Evolutionary conservation across 2,329 filamentous ascomycete genomes (phyloP).

Genomic region (Fusarium sp.): DNA sequence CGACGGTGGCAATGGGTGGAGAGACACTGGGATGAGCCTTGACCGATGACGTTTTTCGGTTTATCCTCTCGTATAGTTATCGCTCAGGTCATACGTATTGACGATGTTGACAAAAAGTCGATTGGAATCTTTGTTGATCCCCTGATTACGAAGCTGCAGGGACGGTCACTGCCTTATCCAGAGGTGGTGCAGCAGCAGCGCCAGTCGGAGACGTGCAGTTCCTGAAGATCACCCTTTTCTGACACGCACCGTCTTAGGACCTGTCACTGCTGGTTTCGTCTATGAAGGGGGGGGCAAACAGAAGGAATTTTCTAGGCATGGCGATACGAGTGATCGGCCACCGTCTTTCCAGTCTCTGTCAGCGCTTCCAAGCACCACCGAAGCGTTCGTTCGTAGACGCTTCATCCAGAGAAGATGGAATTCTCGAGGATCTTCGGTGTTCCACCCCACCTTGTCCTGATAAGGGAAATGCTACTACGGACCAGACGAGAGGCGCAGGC

Average conservation of each 20-base stretch:
- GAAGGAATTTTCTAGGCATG: slow-evolving; percentile 13
- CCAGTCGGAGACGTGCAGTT: slow-evolving; percentile 30
- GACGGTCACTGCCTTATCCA: slow-evolving; percentile 29
- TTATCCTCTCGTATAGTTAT: slow-evolving; percentile 1
- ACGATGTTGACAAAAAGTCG: neutral
- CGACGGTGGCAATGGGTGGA: slow-evolving; percentile 20
- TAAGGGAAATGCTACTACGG: slow-evolving; percentile 27
- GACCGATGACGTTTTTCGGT: slow-evolving; percentile 27
- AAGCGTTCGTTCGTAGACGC: slow-evolving; percentile 1
- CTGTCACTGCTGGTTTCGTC: slow-evolving; percentile 21
- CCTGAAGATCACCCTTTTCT: slow-evolving; percentile 33
- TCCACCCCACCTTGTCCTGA: slow-evolving; percentile 4
- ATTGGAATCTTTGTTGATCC: neutral
- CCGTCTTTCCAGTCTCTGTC: neutral
- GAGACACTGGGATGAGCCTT: slow-evolving; percentile 10
- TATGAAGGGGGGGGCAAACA: neutral
- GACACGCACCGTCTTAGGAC: slow-evolving; percentile 32
- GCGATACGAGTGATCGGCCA: slow-evolving; percentile 17
- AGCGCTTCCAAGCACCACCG: neutral
- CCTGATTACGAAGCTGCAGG: slow-evolving; percentile 29
- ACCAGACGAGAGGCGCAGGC: slow-evolving; percentile 35
- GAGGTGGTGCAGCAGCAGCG: slow-evolving; percentile 1
- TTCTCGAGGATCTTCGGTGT: slow-evolving; percentile 8
- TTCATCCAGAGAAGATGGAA: neutral
- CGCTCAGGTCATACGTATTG: slow-evolving; percentile 7